A percentile compares a stretch with the other conserved stretches of the same genome.
Conservation (phyloP, 2,329 filamentous ascomycete species). For the Fusarium clavum region DNA sequence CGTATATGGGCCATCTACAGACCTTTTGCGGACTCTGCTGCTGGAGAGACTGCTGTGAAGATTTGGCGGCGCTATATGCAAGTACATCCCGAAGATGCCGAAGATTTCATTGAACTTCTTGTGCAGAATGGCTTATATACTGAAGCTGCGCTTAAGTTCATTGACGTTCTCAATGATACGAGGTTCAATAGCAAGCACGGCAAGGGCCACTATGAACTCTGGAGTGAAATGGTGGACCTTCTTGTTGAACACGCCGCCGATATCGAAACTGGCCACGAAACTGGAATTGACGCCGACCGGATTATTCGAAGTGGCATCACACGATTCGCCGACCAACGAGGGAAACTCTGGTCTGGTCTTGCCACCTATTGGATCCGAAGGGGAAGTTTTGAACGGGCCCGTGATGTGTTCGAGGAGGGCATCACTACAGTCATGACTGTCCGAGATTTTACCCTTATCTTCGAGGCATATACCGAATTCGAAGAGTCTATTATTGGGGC, state of each 20-base stretch:
- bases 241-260: slow-evolving; percentile 91
- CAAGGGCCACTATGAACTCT: slow-evolving; percentile 95
- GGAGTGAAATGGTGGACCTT: slow-evolving; percentile 97
- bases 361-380: slow-evolving; percentile 97
- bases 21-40: slow-evolving; percentile 90
- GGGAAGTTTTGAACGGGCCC: slow-evolving; percentile 90
- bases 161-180: slow-evolving; percentile 89
- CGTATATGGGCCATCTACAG: slow-evolving; percentile 94
- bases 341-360: slow-evolving; percentile 93
- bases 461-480: slow-evolving; percentile 96
- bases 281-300: slow-evolving; percentile 87
- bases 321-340: slow-evolving; percentile 91
- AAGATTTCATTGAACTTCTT: slow-evolving; percentile 94
- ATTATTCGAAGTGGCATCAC: slow-evolving; percentile 94
- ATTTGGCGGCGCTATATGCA: slow-evolving; percentile 98
- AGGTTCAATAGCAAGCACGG: slow-evolving; percentile 92
- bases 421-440: slow-evolving; percentile 99
- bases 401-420: slow-evolving; percentile 95
- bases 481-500: slow-evolving; percentile 95
- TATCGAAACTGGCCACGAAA: slow-evolving; percentile 82
- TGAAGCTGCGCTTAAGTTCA: slow-evolving; percentile 91
- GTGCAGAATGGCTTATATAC: slow-evolving; percentile 85
- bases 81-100: slow-evolving; percentile 92
- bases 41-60: slow-evolving; percentile 88
- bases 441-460: slow-evolving; percentile 94